These are phyloP conservation scores for Malus sieversii DNA, from an alignment of 306 rosid species.

Conservation along the genomic window DNA sequence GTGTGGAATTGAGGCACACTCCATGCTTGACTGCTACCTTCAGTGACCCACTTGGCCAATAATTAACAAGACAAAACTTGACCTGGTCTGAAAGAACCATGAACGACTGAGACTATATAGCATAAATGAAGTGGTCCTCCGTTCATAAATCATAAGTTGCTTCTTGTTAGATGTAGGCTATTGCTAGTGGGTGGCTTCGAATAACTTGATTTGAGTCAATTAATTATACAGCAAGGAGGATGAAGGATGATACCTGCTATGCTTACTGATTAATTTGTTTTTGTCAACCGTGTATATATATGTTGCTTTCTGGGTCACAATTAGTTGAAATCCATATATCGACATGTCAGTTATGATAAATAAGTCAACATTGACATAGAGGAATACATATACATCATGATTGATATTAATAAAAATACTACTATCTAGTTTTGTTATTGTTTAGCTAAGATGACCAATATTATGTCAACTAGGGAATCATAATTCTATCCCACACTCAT, in stretches of 20 bases:
- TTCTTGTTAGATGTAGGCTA: not conserved
- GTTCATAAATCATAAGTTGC: constrained; percentile 1
- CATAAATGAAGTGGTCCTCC: constrained; percentile 24
- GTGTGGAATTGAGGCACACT: constrained; percentile 24
- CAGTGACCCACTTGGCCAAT: constrained; percentile 13
- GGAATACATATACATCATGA: not conserved
- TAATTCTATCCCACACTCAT: no score
- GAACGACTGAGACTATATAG: constrained; percentile 11
- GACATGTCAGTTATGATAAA: not conserved
- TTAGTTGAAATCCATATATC: not conserved
- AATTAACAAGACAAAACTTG: constrained; percentile 36
- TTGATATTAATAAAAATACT: not conserved
- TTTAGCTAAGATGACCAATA: no score
- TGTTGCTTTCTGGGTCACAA: not conserved
- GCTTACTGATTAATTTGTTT: not conserved
- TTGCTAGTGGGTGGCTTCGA: constrained; percentile 5
- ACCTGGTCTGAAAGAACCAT: constrained; percentile 20
- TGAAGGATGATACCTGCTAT: not conserved
- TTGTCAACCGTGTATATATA: not conserved
- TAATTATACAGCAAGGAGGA: not conserved
- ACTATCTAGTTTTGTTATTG: not conserved
- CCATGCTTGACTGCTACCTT: constrained; percentile 24
- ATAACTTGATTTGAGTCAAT: constrained; percentile 2
- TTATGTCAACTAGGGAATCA: no score
- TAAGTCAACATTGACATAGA: not conserved